phyloP scores from a whole-genome alignment of 148 eudicot genomes.

The Rhododendron ovatum region DNA sequence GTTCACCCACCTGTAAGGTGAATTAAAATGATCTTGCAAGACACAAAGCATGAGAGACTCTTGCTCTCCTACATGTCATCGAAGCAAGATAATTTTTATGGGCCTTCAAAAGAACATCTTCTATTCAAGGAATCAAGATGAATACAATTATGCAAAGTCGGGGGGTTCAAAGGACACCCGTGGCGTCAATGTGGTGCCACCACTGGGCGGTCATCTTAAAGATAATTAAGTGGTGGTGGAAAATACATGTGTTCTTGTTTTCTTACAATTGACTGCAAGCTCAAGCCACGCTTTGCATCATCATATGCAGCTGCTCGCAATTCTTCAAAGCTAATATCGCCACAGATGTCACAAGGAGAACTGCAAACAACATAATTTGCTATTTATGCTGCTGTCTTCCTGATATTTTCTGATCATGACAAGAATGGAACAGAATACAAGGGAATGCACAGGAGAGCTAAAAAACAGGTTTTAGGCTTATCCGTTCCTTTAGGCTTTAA shows the following conservation, averaged over 20 bases:
- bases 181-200: neutral
- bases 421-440: neutral
- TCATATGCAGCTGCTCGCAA: constrained; percentile 83
- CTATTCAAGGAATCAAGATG: neutral
- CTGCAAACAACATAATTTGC: constrained; percentile 35
- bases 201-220: neutral
- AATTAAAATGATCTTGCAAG: neutral
- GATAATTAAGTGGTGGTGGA: neutral
- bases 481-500: neutral
- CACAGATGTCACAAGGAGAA: constrained; percentile 81
- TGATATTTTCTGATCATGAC: neutral
- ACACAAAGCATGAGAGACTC: neutral
- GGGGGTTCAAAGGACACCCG: neutral
- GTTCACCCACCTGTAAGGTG: neutral
- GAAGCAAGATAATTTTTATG: neutral
- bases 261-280: constrained; percentile 80
- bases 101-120: neutral
- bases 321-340: constrained; percentile 87
- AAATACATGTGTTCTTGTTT: neutral
- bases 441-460: neutral
- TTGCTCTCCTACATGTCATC: neutral
- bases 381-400: neutral
- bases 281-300: constrained; percentile 71
- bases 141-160: neutral
- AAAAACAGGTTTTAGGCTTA: neutral